phyloP scores from a whole-genome alignment of 148 eudicot species.

The Oxyria digyna region DNA sequence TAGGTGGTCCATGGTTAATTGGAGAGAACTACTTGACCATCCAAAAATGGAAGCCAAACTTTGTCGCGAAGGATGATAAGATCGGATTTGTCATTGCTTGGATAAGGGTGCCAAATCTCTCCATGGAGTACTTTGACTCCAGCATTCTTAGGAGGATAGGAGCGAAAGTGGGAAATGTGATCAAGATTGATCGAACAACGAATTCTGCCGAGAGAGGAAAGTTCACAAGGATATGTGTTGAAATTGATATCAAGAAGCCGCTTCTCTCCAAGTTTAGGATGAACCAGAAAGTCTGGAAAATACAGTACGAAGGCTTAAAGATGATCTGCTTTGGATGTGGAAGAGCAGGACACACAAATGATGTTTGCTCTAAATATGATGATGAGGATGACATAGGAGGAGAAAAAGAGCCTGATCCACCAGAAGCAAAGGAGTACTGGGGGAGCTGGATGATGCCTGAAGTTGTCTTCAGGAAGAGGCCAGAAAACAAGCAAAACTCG shows the following conservation, averaged over 20 bases:
- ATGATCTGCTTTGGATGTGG: background rate
- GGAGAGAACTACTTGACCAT: background rate
- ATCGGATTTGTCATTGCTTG: background rate
- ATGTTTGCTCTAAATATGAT: background rate
- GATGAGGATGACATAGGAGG: too few species aligned
- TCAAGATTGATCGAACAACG: background rate
- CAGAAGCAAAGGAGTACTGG: too few species aligned
- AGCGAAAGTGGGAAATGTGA: background rate
- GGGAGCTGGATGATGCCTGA: too few species aligned
- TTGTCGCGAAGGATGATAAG: background rate
- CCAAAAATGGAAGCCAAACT: background rate
- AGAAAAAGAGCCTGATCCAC: too few species aligned
- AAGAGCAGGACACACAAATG: background rate
- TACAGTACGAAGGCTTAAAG: background rate
- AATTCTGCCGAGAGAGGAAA: background rate
- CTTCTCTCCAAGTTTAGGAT: background rate
- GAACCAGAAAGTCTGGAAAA: background rate
- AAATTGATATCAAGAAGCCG: background rate
- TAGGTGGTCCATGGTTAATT: background rate
- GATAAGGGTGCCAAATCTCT: background rate
- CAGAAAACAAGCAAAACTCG: too few species aligned
- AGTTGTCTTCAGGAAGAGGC: too few species aligned
- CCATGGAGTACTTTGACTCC: background rate
- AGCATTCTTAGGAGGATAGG: background rate
- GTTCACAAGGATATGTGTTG: background rate